Evolutionary conservation across 345 rosid species (phyloP).

Genomic region (Litchi chinensis): DNA sequence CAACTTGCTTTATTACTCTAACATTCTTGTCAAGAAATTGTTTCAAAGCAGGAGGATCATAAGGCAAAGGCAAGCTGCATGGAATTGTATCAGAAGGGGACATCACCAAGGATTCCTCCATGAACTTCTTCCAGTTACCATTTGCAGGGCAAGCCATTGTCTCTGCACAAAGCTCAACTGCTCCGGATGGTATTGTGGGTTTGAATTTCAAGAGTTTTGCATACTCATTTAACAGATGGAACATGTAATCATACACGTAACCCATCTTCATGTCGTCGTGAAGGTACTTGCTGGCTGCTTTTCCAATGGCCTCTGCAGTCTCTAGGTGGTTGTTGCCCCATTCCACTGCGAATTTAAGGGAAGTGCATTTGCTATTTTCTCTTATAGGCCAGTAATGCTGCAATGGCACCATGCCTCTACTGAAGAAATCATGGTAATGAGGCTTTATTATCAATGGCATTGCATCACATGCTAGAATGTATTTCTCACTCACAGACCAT

Average conservation of each 20-base stretch:
- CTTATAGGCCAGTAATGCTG: constrained; percentile 83
- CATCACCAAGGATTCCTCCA: constrained; percentile 61
- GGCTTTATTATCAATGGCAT: constrained; percentile 56
- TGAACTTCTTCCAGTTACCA: constrained; percentile 48
- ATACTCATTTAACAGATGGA: constrained; percentile 65
- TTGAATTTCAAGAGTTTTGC: constrained; percentile 65
- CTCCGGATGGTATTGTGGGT: constrained; percentile 52
- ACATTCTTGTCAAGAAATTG: constrained; percentile 42
- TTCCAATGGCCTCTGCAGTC: constrained; percentile 56
- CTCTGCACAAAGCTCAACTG: constrained; percentile 54
- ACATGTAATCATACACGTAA: constrained; percentile 71
- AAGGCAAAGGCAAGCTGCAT: constrained; percentile 56
- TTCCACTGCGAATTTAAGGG: constrained; percentile 68
- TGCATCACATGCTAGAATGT: constrained; percentile 77
- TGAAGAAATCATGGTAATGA: constrained; percentile 57
- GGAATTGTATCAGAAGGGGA: constrained; percentile 52
- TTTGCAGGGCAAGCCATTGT: constrained; percentile 39
- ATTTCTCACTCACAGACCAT: constrained; percentile 86
- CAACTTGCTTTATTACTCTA: constrained; percentile 47
- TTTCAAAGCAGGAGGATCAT: constrained; percentile 33
- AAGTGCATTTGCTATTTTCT: constrained; percentile 48
- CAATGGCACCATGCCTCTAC: constrained; percentile 65
- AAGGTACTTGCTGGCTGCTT: constrained; percentile 53
- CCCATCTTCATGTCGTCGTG: constrained; percentile 62
- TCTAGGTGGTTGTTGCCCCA: constrained; percentile 65